Evolutionary conservation across 208 protist species (phyloP), one percentile per base, ranked within the genome.

Genomic region (Acanthamoeba quina): DNA sequence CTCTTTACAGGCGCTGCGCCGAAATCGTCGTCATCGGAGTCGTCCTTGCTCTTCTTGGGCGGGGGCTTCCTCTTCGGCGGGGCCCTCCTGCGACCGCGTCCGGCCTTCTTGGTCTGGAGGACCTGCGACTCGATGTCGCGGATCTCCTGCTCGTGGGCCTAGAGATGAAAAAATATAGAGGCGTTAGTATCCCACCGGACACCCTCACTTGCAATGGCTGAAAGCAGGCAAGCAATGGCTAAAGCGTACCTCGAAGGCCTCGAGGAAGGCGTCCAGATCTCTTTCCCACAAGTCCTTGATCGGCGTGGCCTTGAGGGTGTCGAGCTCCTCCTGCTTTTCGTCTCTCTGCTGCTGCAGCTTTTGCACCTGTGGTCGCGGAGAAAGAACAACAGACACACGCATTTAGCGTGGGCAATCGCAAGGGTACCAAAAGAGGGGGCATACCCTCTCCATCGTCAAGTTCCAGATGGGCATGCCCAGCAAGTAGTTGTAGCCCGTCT

Each of bases 401-500:
- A 0, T 2, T n/a, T 29, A 7, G 58, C 58, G 54, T 41, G 21
- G 52, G 17, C 52, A 58, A 21, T 11, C 17, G 24, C 24, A 52
- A 26, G 9, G 49, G 19, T 49, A 34, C 24, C 37, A 34, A 60
- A 85, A 7, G 24, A 3, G 60, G 31, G 58, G 34, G 44, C 47
- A 34, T 72, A 99, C 99, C 96, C 98, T 98, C 97, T 99, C 99
- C 60, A 97, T 64, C 44, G 99, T 99, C 34, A 99, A 96, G 82
- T 88, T 98, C 99, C 98, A 99, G 62, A 99, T 94, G 91, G 98
- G 98, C 99, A 99, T 99, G 60, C 96, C 97, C 4, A 99, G 97
- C 26, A 99, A 97, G 97, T 99, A 99, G 96, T 99, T 98, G 96
- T 99, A 99, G 83, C 98, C 99, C 15, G 41, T 93, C 13, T 58